Conservation (phyloP, 2,329 filamentous ascomycete species). For the Trichophyton mentagrophytes region DNA sequence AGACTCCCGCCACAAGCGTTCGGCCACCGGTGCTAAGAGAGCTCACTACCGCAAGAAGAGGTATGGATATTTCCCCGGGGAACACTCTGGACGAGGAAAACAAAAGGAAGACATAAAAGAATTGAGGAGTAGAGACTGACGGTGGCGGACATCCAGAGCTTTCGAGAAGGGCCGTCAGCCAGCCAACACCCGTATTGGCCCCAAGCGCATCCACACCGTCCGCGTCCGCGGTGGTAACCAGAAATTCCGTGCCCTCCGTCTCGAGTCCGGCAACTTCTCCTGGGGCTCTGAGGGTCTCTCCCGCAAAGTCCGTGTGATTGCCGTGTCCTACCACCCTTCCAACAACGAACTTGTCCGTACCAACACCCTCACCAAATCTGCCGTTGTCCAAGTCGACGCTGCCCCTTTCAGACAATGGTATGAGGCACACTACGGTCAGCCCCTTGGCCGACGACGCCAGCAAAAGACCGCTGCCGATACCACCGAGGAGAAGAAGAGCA, state of each 20-base stretch:
- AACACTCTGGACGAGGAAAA: background rate
- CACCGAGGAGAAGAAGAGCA: constrained; percentile 74
- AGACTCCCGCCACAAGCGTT: constrained; percentile 99
- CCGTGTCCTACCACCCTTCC: constrained; percentile 95
- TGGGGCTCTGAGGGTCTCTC: constrained; percentile 97
- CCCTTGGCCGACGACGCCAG: constrained; percentile 82
- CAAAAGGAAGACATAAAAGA: background rate
- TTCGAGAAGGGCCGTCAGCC: constrained; percentile 99
- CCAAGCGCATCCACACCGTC: constrained; percentile 93
- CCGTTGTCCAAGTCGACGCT: constrained; percentile 97
- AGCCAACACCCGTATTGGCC: constrained; percentile 97
- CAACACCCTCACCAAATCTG: constrained; percentile 98
- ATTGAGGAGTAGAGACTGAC: background rate
- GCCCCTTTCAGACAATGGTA: constrained; percentile 99
- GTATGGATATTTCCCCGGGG: constrained; percentile 28
- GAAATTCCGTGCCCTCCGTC: constrained; percentile 98
- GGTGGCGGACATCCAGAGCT: constrained; percentile 55
- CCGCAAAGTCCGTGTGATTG: constrained; percentile 99
- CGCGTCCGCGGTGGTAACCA: constrained; percentile 97
- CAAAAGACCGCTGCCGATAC: constrained; percentile 51
- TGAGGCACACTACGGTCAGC: constrained; percentile 96
- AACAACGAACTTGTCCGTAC: constrained; percentile 99
- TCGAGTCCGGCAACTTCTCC: constrained; percentile 98
- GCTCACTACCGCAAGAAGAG: constrained; percentile 65
- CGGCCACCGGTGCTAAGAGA: constrained; percentile 96